Base-by-base conservation (phyloP, 257 asterid species). In the Primulina huaijiensis region DNA sequence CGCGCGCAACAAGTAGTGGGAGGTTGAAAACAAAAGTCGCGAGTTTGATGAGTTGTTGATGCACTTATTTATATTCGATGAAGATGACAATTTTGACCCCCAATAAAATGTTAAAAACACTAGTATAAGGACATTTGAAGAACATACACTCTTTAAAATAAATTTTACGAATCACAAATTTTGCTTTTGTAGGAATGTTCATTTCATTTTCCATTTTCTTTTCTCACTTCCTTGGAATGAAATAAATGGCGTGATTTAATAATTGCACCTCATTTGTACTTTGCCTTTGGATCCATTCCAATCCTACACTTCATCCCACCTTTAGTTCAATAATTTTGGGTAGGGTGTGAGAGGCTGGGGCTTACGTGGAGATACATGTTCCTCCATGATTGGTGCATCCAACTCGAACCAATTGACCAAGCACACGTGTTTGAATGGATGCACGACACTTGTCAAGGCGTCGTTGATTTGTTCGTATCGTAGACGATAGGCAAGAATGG, bases 211-310 rank as follows among this genome's bases (percentile, higher is more conserved):
- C 52, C 17, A 27, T 53, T 38, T 73, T 68, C 10, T 62, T 34
- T 46, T 62, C 34, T 75, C 27, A 65, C 62, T 76, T 74, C 68
- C 58, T 75, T 72, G 81, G 76, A 78, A 67, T 83, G 75, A 83
- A 81, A 77, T 79, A 60, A 11, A 83, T 69, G 82, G 81, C 74
- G 77, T 78, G 83, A 83, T 59, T 27, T 75, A 74, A 84, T 85
- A 79, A 85, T 85, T 79, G 84, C 78, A 76, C 77, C 77, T 73
- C 21, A 61, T 76, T 68, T 83, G 86, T 87, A 80, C 83, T 86
- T 85, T 75, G 85, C 76, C 89, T 85, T 87, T 87, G 81, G 82
- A 84, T 83, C 77, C 87, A 89, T 84, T 86, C 75, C 77, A 68
- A 27, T 78, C 78, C 82, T 71, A 43, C 55, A 50, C 67, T 61